Base-by-base conservation (phyloP, 805 yeast species). In the Starmerella kuoi region DNA sequence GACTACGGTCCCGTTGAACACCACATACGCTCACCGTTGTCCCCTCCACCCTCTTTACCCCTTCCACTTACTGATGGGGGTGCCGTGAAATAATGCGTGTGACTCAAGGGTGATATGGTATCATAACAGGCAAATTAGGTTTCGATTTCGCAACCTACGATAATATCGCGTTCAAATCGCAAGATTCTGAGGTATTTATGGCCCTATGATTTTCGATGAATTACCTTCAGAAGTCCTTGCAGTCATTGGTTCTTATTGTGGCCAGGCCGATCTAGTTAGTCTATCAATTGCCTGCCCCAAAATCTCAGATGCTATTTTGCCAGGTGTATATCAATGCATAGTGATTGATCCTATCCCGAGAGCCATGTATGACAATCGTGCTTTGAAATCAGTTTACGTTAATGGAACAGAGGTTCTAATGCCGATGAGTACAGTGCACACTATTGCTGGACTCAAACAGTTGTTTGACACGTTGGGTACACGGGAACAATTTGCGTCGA, bases 211-310 rank as follows among this genome's bases (percentile, higher is more conserved):
- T 15, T 31, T 53, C 18, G 40, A 40, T 31, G 33, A 40, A 4
- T 43, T 61, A 3, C 64, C 64, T 0, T 48, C 48, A 23, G 61
- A 59, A 40, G 35, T 60, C 4, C 36, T 57, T 17, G 49, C 40
- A 11, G 33, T 26, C 22, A 54, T 60, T 9, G 53, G 60, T 12
- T 47, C 50, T 35, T 42, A 50, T 23, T 57, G 61, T 35, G 44
- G 44, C 4, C 64, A 59, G 39, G 52, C 61, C 4, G 65, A 61
- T 28, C 55, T 59, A 4, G 55, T 59, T 25, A 55, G 52, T 25
- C 52, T 61, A 7, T 52, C 57, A 12, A 34, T 59, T 19, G 53
- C 60, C 1, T 50, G 53, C 30, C 49, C 50, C n/a, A 33, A 34
- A 6, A 34, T 56, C 25, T 38, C 49, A 22, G 47, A 48, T 7